Conservation (phyloP, 2,329 filamentous ascomycete species). For the Sclerotinia spermophila region DNA sequence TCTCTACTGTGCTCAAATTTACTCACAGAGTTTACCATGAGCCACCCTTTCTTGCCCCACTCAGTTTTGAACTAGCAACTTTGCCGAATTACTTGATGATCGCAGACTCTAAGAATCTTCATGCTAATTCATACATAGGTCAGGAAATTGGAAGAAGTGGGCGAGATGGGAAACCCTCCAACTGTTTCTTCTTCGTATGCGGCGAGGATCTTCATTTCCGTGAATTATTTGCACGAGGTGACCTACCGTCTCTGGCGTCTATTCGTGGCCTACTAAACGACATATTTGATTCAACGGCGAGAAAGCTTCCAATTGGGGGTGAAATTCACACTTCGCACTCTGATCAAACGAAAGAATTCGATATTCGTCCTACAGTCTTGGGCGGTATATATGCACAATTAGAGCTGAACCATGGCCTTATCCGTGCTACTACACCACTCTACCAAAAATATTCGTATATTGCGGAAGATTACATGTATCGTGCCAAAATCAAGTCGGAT, state of each 20-base stretch:
- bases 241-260: constrained; percentile 52
- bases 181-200: constrained; percentile 57
- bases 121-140: constrained; percentile 7
- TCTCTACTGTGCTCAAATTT: neutral
- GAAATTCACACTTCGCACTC: constrained; percentile 47
- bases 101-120: too few relatives aligned
- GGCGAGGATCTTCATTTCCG: constrained; percentile 54
- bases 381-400: constrained; percentile 56
- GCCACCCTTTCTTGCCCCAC: neutral
- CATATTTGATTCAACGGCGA: constrained; percentile 44
- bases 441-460: constrained; percentile 55
- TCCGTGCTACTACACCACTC: constrained; percentile 54
- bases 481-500: constrained; percentile 38
- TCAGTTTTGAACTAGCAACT: neutral
- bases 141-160: constrained; percentile 56
- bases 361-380: constrained; percentile 50
- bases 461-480: constrained; percentile 36
- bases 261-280: constrained; percentile 48
- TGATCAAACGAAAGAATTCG: constrained; percentile 47
- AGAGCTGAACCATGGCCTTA: constrained; percentile 54
- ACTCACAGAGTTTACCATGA: neutral
- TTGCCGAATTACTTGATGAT: neutral
- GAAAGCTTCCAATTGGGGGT: constrained; percentile 39
- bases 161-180: constrained; percentile 49
- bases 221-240: constrained; percentile 57